Base-by-base conservation (phyloP, 148 eudicot species). In the Rhododendron molle region DNA sequence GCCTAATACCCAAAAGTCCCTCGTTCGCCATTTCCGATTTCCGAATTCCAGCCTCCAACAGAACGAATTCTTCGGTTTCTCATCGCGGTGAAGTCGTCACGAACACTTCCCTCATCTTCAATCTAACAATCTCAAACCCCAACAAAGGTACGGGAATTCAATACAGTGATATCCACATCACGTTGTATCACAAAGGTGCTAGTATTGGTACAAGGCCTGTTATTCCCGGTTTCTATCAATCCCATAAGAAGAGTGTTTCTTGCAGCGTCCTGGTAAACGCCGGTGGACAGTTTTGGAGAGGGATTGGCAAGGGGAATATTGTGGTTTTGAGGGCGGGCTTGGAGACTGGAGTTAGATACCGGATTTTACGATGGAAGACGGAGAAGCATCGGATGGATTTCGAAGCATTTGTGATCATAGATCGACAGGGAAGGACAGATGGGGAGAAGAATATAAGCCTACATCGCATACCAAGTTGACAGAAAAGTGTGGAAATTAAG, bases 321-420 rank as follows among this genome's bases (percentile, higher is more conserved):
- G 34, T 81, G 3, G 81, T 56, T 62, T 72, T 84, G 40, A 81
- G 32, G 46, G 21, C 86, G 62, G 15, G 20, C 43, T 30, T 89
- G 32, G 50, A 81, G 76, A 84, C 88, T 84, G 40, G 74, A 15
- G 83, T 89, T 20, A 62, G 30, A 76, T 89, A 81, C 72, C 50
- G 14, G 80, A 82, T 86, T 73, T 47, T 89, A 49, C 56, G 6
- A 23, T 89, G 90, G 90, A 84, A 86, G 73, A 86, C 90, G 20
- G 85, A 49, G 83, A n/a, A 14, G 49, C 83, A 69, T 18, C 74
- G 28, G 36, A 67, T 89, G 56, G 65, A 5, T 47, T 69, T 50
- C 73, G 88, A 89, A 78, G 85, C 28, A 52, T 26, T 43, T 56
- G 82, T 72, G 86, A 73, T 7, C 11, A 16, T 46, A 23, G 83